phyloP scores from a whole-genome alignment of 768 basidiomycete species.

The Termitomyces sp. region DNA sequence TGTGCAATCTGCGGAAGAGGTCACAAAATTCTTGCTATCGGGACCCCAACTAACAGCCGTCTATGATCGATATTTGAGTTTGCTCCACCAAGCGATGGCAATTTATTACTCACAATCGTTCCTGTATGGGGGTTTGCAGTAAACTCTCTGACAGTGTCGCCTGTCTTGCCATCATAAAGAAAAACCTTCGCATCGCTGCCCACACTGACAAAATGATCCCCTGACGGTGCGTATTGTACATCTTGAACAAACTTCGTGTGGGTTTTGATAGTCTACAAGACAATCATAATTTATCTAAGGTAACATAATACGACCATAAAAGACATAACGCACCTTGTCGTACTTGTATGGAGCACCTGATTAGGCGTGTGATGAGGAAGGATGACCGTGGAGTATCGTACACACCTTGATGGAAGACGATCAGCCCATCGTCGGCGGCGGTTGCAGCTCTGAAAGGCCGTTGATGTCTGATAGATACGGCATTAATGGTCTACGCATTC shows the following conservation, averaged over 20 bases:
- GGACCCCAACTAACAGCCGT: constrained; percentile 81
- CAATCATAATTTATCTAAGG: background rate
- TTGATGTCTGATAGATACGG: constrained; percentile 84
- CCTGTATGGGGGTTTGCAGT: constrained; percentile 71
- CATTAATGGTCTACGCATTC: constrained; percentile 66
- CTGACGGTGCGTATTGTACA: constrained; percentile 77
- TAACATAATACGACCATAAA: background rate
- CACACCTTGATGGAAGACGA: constrained; percentile 80
- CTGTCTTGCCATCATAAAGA: constrained; percentile 88
- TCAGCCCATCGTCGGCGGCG: constrained; percentile 77
- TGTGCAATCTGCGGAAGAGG: constrained; percentile 83
- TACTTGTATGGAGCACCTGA: constrained; percentile 86
- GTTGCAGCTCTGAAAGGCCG: constrained; percentile 91
- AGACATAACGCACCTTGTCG: constrained; percentile 54
- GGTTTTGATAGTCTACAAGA: constrained; percentile 68
- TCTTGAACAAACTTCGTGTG: constrained; percentile 95
- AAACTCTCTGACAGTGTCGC: constrained; percentile 72
- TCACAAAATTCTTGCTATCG: constrained; percentile 70
- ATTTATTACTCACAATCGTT: constrained; percentile 55
- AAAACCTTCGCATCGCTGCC: constrained; percentile 88
- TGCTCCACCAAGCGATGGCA: background rate
- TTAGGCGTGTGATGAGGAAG: background rate
- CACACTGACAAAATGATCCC: constrained; percentile 82
- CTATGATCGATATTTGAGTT: constrained; percentile 29
- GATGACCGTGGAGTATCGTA: constrained; percentile 1